Conservation (phyloP, 768 basidiomycete genomes). For the Wakefieldia striispora region DNA sequence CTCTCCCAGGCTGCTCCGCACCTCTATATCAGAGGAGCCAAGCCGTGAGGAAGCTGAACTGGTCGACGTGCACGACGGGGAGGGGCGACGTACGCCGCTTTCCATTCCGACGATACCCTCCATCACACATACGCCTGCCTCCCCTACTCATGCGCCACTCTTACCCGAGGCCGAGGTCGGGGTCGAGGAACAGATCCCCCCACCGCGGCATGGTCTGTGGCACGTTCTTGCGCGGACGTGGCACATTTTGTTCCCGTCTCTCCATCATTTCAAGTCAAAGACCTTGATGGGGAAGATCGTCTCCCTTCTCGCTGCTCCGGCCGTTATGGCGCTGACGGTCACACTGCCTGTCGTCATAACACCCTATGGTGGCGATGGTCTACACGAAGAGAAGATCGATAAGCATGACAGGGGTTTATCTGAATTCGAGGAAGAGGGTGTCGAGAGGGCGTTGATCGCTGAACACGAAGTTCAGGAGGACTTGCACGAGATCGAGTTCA, state of each 20-base stretch:
- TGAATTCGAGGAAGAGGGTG: slow-evolving; percentile 75
- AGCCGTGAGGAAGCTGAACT: slow-evolving; percentile 8
- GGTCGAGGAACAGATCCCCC: slow-evolving; percentile 42
- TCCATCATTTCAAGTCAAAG: slow-evolving; percentile 72
- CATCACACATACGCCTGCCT: slow-evolving; percentile 55
- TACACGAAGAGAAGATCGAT: slow-evolving; percentile 27
- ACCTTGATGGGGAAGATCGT: slow-evolving; percentile 69
- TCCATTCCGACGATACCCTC: slow-evolving; percentile 45
- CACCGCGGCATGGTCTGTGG: slow-evolving; percentile 34
- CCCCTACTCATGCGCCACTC: slow-evolving; percentile 38
- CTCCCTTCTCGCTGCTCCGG: slow-evolving; percentile 80
- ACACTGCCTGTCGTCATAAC: slow-evolving; percentile 89
- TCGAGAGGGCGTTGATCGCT: slow-evolving; percentile 66
- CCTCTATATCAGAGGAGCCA: slow-evolving; percentile 22
- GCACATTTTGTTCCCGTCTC: slow-evolving; percentile 81
- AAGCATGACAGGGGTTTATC: slow-evolving; percentile 47
- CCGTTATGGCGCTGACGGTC: slow-evolving; percentile 79
- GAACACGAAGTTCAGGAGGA: slow-evolving; percentile 74
- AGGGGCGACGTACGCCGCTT: slow-evolving; percentile 12
- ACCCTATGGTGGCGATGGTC: slow-evolving; percentile 37
- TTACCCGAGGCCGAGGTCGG: slow-evolving; percentile 49
- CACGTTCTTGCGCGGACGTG: slow-evolving; percentile 40
- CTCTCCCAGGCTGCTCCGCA: slow-evolving; percentile 35
- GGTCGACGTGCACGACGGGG: slow-evolving; percentile 13
- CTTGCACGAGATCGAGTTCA: slow-evolving; percentile 61